These are phyloP conservation scores for Trichoderma sp. DNA, from an alignment of 2,329 filamentous ascomycete genomes.

Conservation along the genomic window DNA sequence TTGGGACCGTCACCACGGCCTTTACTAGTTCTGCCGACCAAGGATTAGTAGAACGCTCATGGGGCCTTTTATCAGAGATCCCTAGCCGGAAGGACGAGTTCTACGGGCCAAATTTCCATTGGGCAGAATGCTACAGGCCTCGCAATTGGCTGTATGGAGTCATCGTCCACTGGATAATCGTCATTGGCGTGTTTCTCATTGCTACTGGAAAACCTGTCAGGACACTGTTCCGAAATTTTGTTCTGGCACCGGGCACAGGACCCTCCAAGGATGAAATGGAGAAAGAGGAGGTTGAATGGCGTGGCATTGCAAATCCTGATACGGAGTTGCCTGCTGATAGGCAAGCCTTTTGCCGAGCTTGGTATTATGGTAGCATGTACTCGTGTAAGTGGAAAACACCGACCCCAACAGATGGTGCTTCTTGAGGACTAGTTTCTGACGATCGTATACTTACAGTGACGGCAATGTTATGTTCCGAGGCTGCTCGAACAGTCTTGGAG, in stretches of 20 bases:
- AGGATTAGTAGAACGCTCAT: slow-evolving; percentile 58
- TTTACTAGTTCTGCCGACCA: slow-evolving; percentile 49
- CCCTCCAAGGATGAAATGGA: slow-evolving; percentile 50
- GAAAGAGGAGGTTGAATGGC: slow-evolving; percentile 62
- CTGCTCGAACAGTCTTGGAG: slow-evolving; percentile 62
- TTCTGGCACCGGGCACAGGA: slow-evolving; percentile 56
- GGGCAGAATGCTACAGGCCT: slow-evolving; percentile 52
- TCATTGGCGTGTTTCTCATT: slow-evolving; percentile 47
- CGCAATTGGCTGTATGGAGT: slow-evolving; percentile 51
- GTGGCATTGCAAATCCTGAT: slow-evolving; percentile 63
- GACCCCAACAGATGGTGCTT: not conserved
- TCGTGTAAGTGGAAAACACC: slow-evolving; percentile 47
- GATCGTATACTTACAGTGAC: slow-evolving; percentile 51
- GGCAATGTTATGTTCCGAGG: slow-evolving; percentile 61
- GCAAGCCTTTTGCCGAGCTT: slow-evolving; percentile 55
- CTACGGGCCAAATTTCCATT: slow-evolving; percentile 63
- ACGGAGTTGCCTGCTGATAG: slow-evolving; percentile 40
- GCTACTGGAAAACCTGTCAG: slow-evolving; percentile 47
- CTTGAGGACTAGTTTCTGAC: not conserved
- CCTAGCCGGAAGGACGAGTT: slow-evolving; percentile 44
- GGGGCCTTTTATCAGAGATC: slow-evolving; percentile 56
- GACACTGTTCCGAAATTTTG: slow-evolving; percentile 41
- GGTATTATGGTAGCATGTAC: slow-evolving; percentile 63
- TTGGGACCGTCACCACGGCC: slow-evolving; percentile 57
- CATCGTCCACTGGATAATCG: slow-evolving; percentile 48